A percentile compares a stretch with the other conserved stretches of the same genome.
Conservation (phyloP, 257 asterid genomes). For the Echites panduratus region DNA sequence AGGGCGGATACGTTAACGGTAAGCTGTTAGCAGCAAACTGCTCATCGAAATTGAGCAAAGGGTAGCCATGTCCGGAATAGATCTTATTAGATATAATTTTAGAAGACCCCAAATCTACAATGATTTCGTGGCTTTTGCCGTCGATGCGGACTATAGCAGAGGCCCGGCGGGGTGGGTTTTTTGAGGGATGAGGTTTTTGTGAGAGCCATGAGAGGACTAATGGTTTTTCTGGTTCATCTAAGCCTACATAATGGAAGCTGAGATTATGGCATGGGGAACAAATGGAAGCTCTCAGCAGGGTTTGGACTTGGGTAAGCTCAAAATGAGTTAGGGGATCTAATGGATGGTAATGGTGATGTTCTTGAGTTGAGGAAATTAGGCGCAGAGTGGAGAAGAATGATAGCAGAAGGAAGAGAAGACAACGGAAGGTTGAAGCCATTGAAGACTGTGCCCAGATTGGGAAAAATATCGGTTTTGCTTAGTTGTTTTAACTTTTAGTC, state of each 20-base stretch:
- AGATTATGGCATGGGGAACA: conserved; percentile 22
- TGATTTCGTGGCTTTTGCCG: conserved; percentile 34
- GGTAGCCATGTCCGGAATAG: conserved; percentile 57
- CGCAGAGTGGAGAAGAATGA: neutral
- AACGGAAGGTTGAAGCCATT: conserved; percentile 15
- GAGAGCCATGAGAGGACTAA: conserved; percentile 28
- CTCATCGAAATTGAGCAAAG: conserved; percentile 35
- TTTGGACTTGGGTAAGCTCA: conserved; percentile 43
- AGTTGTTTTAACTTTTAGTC: too few species aligned
- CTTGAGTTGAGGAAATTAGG: conserved; percentile 21
- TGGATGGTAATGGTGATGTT: conserved; percentile 27
- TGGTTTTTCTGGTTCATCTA: conserved; percentile 55
- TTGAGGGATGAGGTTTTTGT: neutral
- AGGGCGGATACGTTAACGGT: conserved; percentile 36
- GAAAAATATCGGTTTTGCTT: too few species aligned
- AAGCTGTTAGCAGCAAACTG: conserved; percentile 31
- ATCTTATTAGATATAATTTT: conserved; percentile 25
- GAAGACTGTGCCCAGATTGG: neutral
- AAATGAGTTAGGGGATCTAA: conserved; percentile 46
- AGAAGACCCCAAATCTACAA: conserved; percentile 32
- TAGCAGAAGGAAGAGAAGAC: conserved; percentile 15
- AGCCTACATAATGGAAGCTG: conserved; percentile 59
- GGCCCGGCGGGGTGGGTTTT: conserved; percentile 38
- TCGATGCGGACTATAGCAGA: conserved; percentile 37
- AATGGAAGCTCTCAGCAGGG: conserved; percentile 22